These are phyloP conservation scores for Hypomyces rosellus DNA, from an alignment of 2,329 filamentous ascomycete species.

Conservation along the genomic window DNA sequence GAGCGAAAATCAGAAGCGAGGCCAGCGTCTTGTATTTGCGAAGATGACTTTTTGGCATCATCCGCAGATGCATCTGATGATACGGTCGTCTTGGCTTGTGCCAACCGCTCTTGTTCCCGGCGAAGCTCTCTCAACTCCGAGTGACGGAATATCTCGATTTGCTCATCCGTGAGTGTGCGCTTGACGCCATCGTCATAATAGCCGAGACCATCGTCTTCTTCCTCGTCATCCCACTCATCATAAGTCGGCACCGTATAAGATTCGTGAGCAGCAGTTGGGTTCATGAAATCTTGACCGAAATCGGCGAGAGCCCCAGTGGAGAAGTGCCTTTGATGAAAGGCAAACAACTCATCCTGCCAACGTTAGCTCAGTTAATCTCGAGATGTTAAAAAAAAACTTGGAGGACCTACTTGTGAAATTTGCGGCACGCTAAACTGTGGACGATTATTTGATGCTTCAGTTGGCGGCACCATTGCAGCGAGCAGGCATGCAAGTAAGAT, in stretches of 20 bases:
- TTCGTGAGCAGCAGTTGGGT: constrained; percentile 22
- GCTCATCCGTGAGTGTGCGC: constrained; percentile 83
- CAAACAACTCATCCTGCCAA: constrained; percentile 50
- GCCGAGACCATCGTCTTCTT: constrained; percentile 64
- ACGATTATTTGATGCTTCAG: not conserved
- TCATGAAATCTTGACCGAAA: constrained; percentile 42
- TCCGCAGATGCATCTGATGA: constrained; percentile 10
- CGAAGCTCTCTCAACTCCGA: constrained; percentile 74
- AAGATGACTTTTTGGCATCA: constrained; percentile 6
- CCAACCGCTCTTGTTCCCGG: constrained; percentile 39
- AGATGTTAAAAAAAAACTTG: not conserved
- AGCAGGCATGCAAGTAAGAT: not conserved
- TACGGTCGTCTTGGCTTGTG: not conserved
- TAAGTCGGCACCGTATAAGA: constrained; percentile 23
- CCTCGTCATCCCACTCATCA: constrained; percentile 23
- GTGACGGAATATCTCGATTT: constrained; percentile 85
- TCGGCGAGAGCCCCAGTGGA: constrained; percentile 36
- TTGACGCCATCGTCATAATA: constrained; percentile 84
- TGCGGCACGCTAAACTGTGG: constrained; percentile 16
- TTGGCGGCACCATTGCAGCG: constrained; percentile 9
- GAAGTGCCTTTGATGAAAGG: constrained; percentile 58
- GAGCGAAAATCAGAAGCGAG: constrained; percentile 12
- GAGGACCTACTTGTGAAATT: constrained; percentile 21
- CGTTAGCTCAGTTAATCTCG: constrained; percentile 15
- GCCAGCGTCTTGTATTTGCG: constrained; percentile 1